Base-by-base conservation (phyloP, 495 filamentous ascomycete genomes). In the Penicillium simplicissimum region DNA sequence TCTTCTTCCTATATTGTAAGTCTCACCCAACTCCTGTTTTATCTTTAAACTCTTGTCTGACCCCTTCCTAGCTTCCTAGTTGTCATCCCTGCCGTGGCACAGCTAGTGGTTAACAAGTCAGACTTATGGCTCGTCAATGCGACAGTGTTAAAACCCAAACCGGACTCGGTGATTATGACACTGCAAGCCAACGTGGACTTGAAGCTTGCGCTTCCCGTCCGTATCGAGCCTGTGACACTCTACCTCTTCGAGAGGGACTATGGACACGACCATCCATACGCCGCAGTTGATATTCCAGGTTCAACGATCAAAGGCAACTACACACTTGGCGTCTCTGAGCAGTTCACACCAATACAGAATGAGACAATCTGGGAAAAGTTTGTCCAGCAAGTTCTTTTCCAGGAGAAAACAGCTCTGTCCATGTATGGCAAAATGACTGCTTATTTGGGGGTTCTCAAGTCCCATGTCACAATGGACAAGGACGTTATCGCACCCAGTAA, bases 71-170 rank as follows among this genome's bases (percentile, higher is more conserved):
- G 78, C 56, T 81, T 81, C 64, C 61, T 77, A 0, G 59, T 77
- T 40, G 63, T 71, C 25, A 73, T 81, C 37, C 78, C 78, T 21
- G 76, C 74, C 38, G 64, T 81, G 51, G 74, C 78, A 3, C 78
- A 79, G 56, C 60, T 72, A 35, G 70, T 81, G 35, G 69, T 79
- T 40, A 67, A 75, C 56, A 71, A 72, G 21, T 74, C 74, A 0
- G 62, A 64, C 14, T 68, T 81, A 19, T 54, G 71, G 11, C 65
- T 81, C 17, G 66, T 69, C 53, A 65, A 69, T 17, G 74, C 74
- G 1, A 54, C 63, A 5, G 67, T 80, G 15, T 59, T 71, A 19
- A 43, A 73, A 11, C 72, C 75, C n/a, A 70, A 70, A 2, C 65
- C 69, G 2, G 67, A 75, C n/a, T 70, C 69, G 1, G 58, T 77